Percentiles rank a stretch among this genome's conserved stretches.
These are phyloP conservation scores for Plasmopara muralis DNA, from an alignment of 352 stramenopile species.

Conservation along the genomic window DNA sequence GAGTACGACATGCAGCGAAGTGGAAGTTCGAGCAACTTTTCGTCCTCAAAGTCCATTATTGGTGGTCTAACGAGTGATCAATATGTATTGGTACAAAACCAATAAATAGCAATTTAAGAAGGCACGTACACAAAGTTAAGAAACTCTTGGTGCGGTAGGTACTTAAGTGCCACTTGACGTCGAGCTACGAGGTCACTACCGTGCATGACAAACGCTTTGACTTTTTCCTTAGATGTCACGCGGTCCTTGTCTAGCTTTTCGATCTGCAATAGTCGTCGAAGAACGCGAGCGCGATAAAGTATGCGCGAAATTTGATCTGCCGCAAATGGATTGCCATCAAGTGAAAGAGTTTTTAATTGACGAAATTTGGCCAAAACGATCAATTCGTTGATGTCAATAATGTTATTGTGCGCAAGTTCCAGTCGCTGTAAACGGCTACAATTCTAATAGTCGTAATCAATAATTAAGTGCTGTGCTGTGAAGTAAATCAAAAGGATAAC, in stretches of 20 bases:
- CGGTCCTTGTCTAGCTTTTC: constrained; percentile 41
- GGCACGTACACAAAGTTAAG: constrained; percentile 56
- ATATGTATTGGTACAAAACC: not conserved
- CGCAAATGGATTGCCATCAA: constrained; percentile 40
- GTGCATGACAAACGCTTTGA: constrained; percentile 72
- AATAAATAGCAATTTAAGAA: constrained; percentile 3
- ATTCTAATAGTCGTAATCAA: constrained; percentile 22
- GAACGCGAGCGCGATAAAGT: constrained; percentile 56
- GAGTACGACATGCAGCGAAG: constrained; percentile 6
- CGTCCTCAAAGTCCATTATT: constrained; percentile 40
- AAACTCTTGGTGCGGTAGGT: constrained; percentile 50
- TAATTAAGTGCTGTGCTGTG: not conserved
- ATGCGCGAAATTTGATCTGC: constrained; percentile 25
- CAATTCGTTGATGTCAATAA: constrained; percentile 55
- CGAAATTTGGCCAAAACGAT: constrained; percentile 41
- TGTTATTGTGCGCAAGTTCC: constrained; percentile 42
- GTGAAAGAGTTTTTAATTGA: constrained; percentile 38
- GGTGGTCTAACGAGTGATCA: constrained; percentile 27
- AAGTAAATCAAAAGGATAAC: not conserved
- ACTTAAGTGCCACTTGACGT: constrained; percentile 47
- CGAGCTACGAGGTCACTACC: constrained; percentile 52
- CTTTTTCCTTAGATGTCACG: constrained; percentile 62
- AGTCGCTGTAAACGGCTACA: constrained; percentile 46
- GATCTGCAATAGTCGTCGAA: constrained; percentile 56
- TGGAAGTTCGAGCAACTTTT: constrained; percentile 27